Conservation (phyloP, 176 grass and related monocot species). For the Thinopyrum elongatum region DNA sequence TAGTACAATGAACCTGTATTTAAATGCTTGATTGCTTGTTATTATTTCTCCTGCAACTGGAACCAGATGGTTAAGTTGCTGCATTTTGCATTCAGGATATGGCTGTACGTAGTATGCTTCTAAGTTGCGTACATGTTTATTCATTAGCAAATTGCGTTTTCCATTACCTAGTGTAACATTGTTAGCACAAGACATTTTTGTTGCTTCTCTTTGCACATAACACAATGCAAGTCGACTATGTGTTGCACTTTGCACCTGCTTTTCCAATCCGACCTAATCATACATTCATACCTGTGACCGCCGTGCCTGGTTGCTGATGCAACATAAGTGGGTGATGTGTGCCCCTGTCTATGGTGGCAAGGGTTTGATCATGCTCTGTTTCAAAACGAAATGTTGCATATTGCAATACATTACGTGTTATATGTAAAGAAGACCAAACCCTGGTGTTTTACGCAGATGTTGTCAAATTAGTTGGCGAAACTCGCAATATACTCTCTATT, state of each 20-base stretch:
- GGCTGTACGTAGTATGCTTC: background rate
- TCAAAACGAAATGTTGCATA: background rate
- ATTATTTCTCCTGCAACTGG: background rate
- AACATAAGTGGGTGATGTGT: background rate
- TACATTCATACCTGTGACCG: background rate
- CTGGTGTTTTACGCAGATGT: background rate
- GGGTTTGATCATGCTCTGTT: background rate
- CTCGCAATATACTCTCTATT: background rate
- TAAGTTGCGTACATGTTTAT: background rate
- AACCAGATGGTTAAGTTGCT: background rate
- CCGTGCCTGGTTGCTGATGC: background rate
- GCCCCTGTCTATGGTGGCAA: background rate
- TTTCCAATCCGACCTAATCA: background rate
- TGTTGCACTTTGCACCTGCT: background rate
- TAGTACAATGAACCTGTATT: background rate
- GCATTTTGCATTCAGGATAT: constrained; percentile 1
- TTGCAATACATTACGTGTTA: background rate
- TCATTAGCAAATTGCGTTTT: background rate
- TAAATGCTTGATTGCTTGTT: background rate
- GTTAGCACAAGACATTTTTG: background rate
- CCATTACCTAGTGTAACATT: background rate
- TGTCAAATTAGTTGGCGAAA: background rate
- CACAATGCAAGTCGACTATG: background rate
- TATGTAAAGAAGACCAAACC: background rate
- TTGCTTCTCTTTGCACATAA: constrained; percentile 3